These are phyloP conservation scores for Neonectria punicea DNA, from an alignment of 2,329 filamentous ascomycete species.

Conservation along the genomic window DNA sequence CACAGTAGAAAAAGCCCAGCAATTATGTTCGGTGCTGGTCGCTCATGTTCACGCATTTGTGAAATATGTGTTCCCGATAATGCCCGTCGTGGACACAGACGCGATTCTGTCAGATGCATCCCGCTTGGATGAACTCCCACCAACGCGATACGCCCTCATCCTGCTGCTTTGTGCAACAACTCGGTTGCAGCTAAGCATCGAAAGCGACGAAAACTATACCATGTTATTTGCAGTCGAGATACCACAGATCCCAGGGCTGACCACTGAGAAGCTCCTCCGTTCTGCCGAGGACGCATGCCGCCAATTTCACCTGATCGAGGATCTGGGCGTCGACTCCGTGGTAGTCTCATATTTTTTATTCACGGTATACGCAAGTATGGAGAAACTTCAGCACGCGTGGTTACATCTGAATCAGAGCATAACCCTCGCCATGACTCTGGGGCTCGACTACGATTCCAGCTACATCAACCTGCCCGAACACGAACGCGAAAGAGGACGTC, in stretches of 20 bases:
- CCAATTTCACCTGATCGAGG: neutral
- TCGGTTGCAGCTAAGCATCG: neutral
- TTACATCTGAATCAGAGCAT: constrained; percentile 40
- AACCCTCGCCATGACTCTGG: constrained; percentile 30
- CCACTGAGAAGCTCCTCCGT: neutral
- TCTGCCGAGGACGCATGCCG: neutral
- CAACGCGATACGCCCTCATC: neutral
- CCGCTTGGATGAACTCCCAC: neutral
- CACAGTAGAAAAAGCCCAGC: neutral
- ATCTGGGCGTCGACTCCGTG: constrained; percentile 32
- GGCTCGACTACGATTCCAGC: constrained; percentile 29
- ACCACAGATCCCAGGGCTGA: neutral
- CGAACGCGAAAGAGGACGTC: constrained; percentile 33
- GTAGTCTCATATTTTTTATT: constrained; percentile 38
- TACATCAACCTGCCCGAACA: constrained; percentile 19
- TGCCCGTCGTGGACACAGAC: neutral
- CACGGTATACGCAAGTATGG: constrained; percentile 34
- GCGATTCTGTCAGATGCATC: neutral
- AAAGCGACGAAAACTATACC: neutral
- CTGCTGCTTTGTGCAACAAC: neutral
- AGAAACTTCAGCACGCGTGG: constrained; percentile 36
- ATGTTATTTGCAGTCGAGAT: neutral
- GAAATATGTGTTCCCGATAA: neutral
- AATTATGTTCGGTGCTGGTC: too few species aligned
- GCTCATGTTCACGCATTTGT: neutral